Conservation (phyloP, 2,329 filamentous ascomycete genomes). For the Didymella glomerata region DNA sequence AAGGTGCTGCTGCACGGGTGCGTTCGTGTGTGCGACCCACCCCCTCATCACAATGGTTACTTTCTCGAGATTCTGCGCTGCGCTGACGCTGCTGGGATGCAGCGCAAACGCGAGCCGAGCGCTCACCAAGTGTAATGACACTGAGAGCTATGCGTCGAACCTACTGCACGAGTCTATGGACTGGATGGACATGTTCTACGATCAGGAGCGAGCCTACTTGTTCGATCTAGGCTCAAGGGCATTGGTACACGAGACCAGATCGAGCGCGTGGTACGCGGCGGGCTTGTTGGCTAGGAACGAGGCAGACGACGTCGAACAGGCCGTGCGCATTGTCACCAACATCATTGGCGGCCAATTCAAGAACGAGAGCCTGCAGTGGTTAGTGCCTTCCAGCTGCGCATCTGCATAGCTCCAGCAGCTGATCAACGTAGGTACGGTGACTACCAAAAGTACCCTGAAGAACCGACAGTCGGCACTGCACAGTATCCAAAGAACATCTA, state of each 20-base stretch:
- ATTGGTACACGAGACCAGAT: slow-evolving; percentile 65
- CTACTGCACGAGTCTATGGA: slow-evolving; percentile 59
- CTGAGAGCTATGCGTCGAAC: slow-evolving; percentile 25
- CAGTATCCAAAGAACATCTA: slow-evolving; percentile 63
- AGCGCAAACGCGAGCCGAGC: slow-evolving; percentile 17
- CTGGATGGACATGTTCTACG: slow-evolving; percentile 66
- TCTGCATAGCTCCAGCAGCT: neutral
- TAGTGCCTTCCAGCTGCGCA: slow-evolving; percentile 23
- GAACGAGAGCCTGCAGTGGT: slow-evolving; percentile 64
- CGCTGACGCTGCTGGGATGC: slow-evolving; percentile 21
- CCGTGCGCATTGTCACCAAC: slow-evolving; percentile 63
- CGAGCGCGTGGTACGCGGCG: slow-evolving; percentile 67
- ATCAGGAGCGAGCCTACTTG: slow-evolving; percentile 61
- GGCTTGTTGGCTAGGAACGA: slow-evolving; percentile 66
- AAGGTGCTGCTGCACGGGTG: neutral
- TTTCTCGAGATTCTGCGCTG: slow-evolving; percentile 21
- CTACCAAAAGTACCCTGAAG: slow-evolving; percentile 65
- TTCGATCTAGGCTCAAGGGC: slow-evolving; percentile 60
- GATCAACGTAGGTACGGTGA: slow-evolving; percentile 54
- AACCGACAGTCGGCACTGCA: slow-evolving; percentile 64
- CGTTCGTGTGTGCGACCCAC: neutral
- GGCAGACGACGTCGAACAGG: slow-evolving; percentile 59
- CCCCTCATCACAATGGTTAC: slow-evolving; percentile 15
- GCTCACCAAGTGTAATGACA: slow-evolving; percentile 29
- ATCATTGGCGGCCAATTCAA: slow-evolving; percentile 64